phyloP scores from a whole-genome alignment of 306 rosid species.

The Aeschynomene evenia region DNA sequence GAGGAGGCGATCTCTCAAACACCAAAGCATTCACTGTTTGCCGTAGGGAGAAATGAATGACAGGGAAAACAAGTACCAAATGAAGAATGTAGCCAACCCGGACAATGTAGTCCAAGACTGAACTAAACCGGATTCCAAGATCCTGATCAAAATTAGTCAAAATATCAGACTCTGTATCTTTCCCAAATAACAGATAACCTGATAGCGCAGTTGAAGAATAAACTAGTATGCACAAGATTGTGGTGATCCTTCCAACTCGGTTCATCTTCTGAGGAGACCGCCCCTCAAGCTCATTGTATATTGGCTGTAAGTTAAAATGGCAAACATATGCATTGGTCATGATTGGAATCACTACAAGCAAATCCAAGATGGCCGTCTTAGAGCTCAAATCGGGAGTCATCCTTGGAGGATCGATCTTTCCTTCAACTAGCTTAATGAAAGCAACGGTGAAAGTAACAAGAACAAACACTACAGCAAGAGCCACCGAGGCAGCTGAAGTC shows the following conservation, averaged over 20 bases:
- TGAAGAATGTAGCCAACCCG: slow-evolving; percentile 88
- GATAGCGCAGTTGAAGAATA: slow-evolving; percentile 75
- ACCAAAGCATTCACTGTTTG: slow-evolving; percentile 74
- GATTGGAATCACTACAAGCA: slow-evolving; percentile 92
- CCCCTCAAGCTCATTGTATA: slow-evolving; percentile 83
- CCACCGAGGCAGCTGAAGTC: slow-evolving; percentile 97
- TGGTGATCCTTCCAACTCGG: slow-evolving; percentile 77
- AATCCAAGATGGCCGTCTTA: slow-evolving; percentile 65
- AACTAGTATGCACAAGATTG: slow-evolving; percentile 68
- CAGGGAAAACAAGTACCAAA: slow-evolving; percentile 93
- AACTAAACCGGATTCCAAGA: slow-evolving; percentile 81
- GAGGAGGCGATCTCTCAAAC: slow-evolving; percentile 74
- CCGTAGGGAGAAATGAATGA: slow-evolving; percentile 85
- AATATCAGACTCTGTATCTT: slow-evolving; percentile 80
- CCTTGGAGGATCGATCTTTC: slow-evolving; percentile 62
- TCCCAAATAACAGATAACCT: slow-evolving; percentile 84
- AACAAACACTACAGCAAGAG: slow-evolving; percentile 82
- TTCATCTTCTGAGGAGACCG: slow-evolving; percentile 88
- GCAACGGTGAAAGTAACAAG: slow-evolving; percentile 64
- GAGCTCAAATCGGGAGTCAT: slow-evolving; percentile 84
- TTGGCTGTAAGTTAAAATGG: slow-evolving; percentile 87
- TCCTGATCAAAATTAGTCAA: slow-evolving; percentile 80
- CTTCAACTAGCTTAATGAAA: slow-evolving; percentile 67
- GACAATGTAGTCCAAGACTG: slow-evolving; percentile 67
- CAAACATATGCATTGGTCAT: slow-evolving; percentile 92